These are phyloP conservation scores for Melaleuca alternifolia DNA, from an alignment of 345 rosid species.

Conservation along the genomic window DNA sequence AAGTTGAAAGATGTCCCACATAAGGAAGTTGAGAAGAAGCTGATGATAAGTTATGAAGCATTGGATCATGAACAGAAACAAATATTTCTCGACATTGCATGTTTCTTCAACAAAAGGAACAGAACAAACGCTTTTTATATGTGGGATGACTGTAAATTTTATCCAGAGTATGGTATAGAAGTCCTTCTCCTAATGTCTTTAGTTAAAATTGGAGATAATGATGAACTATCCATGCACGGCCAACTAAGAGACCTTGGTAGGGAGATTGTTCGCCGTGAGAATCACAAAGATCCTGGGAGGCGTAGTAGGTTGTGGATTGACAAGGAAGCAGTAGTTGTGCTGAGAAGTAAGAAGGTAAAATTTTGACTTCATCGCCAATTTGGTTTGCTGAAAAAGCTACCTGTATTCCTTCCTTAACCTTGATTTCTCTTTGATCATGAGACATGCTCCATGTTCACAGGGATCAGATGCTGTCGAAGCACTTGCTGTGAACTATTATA, in stretches of 20 bases:
- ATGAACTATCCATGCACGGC: background rate
- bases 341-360: background rate
- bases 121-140: background rate
- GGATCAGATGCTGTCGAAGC: background rate
- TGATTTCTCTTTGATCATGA: background rate
- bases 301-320: background rate
- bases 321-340: background rate
- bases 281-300: background rate
- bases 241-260: background rate
- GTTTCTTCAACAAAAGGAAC: background rate
- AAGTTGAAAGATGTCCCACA: background rate
- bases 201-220: background rate
- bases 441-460: background rate
- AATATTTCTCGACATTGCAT: conserved; percentile 2
- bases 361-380: background rate
- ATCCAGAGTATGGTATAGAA: background rate
- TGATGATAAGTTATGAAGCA: background rate
- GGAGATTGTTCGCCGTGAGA: background rate
- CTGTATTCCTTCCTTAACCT: background rate
- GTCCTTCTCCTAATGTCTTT: background rate
- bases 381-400: background rate
- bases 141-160: conserved; percentile 4
- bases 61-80: background rate
- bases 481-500: background rate
- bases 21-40: background rate